phyloP scores from a whole-genome alignment of 371 early-diverging fungal species.

The Mortierella polycephala region DNA sequence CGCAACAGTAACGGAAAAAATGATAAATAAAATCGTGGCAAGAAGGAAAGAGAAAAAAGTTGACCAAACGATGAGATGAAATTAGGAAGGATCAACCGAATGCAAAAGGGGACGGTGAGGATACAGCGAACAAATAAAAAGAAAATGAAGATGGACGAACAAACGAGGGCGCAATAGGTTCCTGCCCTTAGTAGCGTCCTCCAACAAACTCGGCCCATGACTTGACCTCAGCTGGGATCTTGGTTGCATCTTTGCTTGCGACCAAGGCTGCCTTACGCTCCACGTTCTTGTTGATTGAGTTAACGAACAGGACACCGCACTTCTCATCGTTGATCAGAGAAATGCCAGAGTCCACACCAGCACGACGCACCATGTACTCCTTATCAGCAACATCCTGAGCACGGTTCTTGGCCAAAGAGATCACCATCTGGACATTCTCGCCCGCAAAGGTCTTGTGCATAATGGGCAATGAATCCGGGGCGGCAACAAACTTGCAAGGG shows the following conservation, averaged over 20 bases:
- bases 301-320: constrained; percentile 83
- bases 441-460: constrained; percentile 67
- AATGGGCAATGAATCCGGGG: constrained; percentile 60
- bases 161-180: not conserved
- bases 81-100: not conserved
- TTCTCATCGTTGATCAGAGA: constrained; percentile 89
- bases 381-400: constrained; percentile 69
- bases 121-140: constrained; percentile 11
- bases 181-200: constrained; percentile 46
- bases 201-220: constrained; percentile 72
- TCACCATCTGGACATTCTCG: constrained; percentile 76
- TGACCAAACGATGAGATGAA: not conserved
- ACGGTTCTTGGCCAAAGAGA: constrained; percentile 80
- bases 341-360: constrained; percentile 90
- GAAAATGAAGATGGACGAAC: constrained; percentile 10
- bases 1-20: too few relatives aligned
- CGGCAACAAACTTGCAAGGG: constrained; percentile 55
- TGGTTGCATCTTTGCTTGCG: constrained; percentile 22
- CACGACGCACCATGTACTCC: constrained; percentile 84
- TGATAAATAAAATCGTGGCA: not conserved
- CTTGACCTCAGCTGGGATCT: constrained; percentile 69
- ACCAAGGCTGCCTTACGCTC: constrained; percentile 53
- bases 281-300: constrained; percentile 69
- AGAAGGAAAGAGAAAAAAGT: not conserved
- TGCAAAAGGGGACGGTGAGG: not conserved